Evolutionary conservation across 2,329 filamentous ascomycete species (phyloP).

Genomic region (Cladophialophora immunda): DNA sequence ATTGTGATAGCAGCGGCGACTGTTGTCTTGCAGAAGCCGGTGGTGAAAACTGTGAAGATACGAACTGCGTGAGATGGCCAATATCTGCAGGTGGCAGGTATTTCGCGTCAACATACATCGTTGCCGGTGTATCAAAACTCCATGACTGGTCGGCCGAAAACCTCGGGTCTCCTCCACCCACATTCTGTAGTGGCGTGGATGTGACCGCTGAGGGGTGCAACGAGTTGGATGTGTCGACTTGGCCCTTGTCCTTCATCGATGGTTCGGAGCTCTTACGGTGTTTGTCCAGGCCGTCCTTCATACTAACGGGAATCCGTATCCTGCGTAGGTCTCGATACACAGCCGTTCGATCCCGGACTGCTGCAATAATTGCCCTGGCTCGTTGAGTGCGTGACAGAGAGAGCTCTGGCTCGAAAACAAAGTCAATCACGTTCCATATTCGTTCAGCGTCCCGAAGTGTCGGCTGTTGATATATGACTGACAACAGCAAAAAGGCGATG

Average conservation of each 20-base stretch:
- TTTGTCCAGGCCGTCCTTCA: conserved; percentile 29
- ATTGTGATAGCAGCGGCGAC: conserved; percentile 18
- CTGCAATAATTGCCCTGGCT: conserved; percentile 66
- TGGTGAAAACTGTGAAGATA: background rate
- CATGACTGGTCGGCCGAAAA: conserved; percentile 29
- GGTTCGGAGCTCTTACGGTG: background rate
- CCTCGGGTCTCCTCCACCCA: background rate
- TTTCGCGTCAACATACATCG: conserved; percentile 26
- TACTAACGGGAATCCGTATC: conserved; percentile 43
- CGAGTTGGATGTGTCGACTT: background rate
- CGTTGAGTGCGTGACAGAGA: conserved; percentile 65
- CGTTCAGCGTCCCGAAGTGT: conserved; percentile 67
- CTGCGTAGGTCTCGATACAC: conserved; percentile 45
- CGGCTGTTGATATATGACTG: conserved; percentile 70
- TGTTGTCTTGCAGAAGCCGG: conserved; percentile 16
- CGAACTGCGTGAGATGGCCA: background rate
- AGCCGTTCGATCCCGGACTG: conserved; percentile 61
- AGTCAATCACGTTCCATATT: conserved; percentile 77
- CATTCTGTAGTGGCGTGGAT: background rate
- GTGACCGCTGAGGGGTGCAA: background rate
- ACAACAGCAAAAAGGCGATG: conserved; percentile 71
- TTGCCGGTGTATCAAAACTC: conserved; percentile 39
- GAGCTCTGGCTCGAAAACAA: conserved; percentile 71
- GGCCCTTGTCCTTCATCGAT: background rate
- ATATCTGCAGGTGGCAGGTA: background rate